These are phyloP conservation scores for Cladophialophora chaetospira DNA, from an alignment of 2,329 filamentous ascomycete species.

Conservation along the genomic window DNA sequence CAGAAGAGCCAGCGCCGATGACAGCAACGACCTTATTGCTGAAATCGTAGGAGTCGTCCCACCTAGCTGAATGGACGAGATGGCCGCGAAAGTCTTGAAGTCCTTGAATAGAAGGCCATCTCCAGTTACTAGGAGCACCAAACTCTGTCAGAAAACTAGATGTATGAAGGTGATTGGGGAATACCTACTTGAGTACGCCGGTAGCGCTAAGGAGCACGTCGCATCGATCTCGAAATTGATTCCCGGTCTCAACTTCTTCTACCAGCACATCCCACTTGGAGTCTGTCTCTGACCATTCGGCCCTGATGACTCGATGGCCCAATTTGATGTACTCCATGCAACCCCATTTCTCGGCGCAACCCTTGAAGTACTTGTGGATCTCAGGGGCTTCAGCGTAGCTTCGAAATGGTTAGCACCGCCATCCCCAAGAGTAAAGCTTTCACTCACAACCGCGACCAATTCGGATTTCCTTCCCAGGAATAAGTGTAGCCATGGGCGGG, in stretches of 20 bases:
- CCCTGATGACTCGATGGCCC: slow-evolving; percentile 56
- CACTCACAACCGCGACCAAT: neutral
- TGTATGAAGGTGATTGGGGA: neutral
- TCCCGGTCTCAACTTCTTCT: slow-evolving; percentile 19
- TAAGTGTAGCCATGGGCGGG: neutral
- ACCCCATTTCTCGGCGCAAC: slow-evolving; percentile 18
- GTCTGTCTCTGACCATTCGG: slow-evolving; percentile 55
- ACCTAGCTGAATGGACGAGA: slow-evolving; percentile 39
- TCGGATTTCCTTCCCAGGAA: neutral
- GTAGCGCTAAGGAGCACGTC: slow-evolving; percentile 35
- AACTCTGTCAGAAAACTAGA: neutral
- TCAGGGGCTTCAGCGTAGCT: slow-evolving; percentile 47
- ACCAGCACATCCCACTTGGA: slow-evolving; percentile 33
- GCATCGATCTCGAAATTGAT: slow-evolving; percentile 7
- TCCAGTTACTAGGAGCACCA: slow-evolving; percentile 42
- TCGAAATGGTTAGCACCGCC: no score
- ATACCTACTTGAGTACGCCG: slow-evolving; percentile 51
- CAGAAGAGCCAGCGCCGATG: slow-evolving; percentile 34
- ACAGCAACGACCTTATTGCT: slow-evolving; percentile 31
- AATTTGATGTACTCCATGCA: slow-evolving; percentile 61
- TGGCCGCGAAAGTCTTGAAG: slow-evolving; percentile 40
- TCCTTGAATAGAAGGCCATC: slow-evolving; percentile 39
- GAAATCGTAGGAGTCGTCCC: slow-evolving; percentile 36
- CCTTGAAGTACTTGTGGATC: slow-evolving; percentile 23
- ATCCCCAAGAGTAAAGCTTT: no score